phyloP scores from a whole-genome alignment of 1,284 basidiomycete genomes.

The Pulveroboletus sp. region DNA sequence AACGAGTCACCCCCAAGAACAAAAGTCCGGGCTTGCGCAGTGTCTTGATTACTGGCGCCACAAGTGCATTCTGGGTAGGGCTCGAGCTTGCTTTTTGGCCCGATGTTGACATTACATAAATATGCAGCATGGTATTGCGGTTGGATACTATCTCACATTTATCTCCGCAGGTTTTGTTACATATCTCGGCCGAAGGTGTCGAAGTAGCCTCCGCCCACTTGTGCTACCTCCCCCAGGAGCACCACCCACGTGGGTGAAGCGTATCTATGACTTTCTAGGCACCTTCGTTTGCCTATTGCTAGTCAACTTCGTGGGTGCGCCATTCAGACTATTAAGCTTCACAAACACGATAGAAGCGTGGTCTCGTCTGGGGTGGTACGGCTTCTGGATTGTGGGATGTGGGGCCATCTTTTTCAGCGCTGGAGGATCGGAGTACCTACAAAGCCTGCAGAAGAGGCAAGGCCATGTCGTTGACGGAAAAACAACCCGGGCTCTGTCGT shows the following conservation, averaged over 20 bases:
- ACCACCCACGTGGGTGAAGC: constrained; percentile 53
- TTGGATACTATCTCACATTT: constrained; percentile 87
- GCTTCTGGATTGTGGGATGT: constrained; percentile 67
- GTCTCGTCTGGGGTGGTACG: constrained; percentile 79
- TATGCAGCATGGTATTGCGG: constrained; percentile 78
- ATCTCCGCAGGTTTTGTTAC: constrained; percentile 78
- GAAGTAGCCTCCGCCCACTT: constrained; percentile 77
- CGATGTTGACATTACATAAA: constrained; percentile 6
- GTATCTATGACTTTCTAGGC: constrained; percentile 72
- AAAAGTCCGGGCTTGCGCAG: constrained; percentile 87
- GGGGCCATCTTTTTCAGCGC: constrained; percentile 39
- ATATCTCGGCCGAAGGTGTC: constrained; percentile 73
- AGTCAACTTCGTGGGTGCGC: constrained; percentile 65
- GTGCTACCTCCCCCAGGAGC: constrained; percentile 55
- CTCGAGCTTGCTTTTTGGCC: background rate
- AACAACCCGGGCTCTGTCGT: no score
- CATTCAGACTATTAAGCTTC: constrained; percentile 64
- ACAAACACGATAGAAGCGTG: constrained; percentile 68
- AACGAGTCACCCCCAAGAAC: constrained; percentile 88
- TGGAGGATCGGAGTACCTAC: no score
- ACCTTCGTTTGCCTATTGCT: constrained; percentile 57
- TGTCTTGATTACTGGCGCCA: constrained; percentile 90
- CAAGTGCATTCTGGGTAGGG: constrained; percentile 93
- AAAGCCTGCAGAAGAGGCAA: no score
- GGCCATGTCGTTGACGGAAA: no score